Base-by-base conservation (phyloP, 2,329 filamentous ascomycete genomes). In the Fusarium sp. region DNA sequence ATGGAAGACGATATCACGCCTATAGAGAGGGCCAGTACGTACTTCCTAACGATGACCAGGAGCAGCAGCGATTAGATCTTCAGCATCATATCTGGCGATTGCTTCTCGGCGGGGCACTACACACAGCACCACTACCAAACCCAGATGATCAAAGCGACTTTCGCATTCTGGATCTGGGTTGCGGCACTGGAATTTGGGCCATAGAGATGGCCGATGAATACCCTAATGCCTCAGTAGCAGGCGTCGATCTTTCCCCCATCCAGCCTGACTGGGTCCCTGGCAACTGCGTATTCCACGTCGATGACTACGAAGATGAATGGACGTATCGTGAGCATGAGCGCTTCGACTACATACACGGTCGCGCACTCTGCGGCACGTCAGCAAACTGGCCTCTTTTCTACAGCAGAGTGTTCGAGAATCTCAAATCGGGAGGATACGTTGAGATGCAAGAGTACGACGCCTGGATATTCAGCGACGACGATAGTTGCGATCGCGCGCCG, bases 221-320 rank as follows among this genome's bases (percentile, higher is more conserved):
- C 62, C 78, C 80, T 5, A 64, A 66, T 5, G 74, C 79, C 1
- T 65, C 70, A 8, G 77, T 82, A 11, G 72, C 80, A 20, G 87
- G 86, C 12, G 82, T 86, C 8, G 87, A 89, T 72, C 80, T 89
- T 4, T 86, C 84, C 13, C 86, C 86, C 2, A 88, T 88, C 40
- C 86, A 89, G 72, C 86, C 86, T 4, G 64, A 62, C 10, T 75
- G 83, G 78, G 84, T 89, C 5, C 88, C 88, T 2, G 80, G 82
- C 30, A 91, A 91, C 70, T 86, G 89, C 62, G 83, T 85, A 58
- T 91, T 91, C 70, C 82, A 89, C 57, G 84, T 91, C 36, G 89
- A 92, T 73, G 89, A 92, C 72, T 85, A 86, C 36, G 87, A 89
- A 73, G 83, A 87, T 72, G 73, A 78, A 30, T 81, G 69, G 77